Conservation (phyloP, 108 stramenopile genomes). For the Pseudonitzschia pungens region DNA sequence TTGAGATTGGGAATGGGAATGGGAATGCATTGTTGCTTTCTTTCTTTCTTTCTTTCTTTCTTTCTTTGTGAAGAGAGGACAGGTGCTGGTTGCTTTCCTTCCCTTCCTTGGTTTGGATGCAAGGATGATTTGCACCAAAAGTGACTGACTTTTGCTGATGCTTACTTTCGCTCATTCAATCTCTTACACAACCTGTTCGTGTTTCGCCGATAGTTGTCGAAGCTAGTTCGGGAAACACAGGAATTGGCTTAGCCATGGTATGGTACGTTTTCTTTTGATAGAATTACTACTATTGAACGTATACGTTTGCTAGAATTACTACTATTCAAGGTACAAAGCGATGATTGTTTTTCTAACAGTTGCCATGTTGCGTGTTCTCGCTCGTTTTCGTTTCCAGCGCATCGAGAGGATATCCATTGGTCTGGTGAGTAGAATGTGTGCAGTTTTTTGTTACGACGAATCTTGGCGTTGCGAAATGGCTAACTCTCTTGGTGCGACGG, state of each 20-base stretch:
- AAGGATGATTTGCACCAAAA: too few species aligned
- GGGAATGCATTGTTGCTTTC: too few species aligned
- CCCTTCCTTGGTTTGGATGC: too few species aligned
- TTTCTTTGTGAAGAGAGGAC: neutral
- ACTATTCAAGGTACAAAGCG: too few species aligned
- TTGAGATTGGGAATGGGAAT: constrained; percentile 26
- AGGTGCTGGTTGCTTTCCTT: constrained; percentile 47
- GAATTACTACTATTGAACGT: constrained; percentile 14
- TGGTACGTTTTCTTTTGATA: neutral
- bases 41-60: constrained; percentile 17
- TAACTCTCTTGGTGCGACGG: neutral
- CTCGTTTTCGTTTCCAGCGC: neutral
- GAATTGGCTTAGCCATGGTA: constrained; percentile 64
- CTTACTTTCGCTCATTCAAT: too few species aligned
- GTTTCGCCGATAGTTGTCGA: constrained; percentile 66
- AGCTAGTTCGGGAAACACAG: constrained; percentile 90
- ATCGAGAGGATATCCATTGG: constrained; percentile 9
- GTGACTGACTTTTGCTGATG: too few species aligned
- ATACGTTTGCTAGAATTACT: too few species aligned
- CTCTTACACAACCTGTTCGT: too few species aligned
- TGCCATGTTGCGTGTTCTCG: neutral
- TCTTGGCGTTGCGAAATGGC: too few species aligned
- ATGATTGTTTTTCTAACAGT: too few species aligned
- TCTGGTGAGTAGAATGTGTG: neutral
- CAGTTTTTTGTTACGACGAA: too few species aligned